Base-by-base conservation (phyloP, 768 basidiomycete species). In the Lactarius quietus region DNA sequence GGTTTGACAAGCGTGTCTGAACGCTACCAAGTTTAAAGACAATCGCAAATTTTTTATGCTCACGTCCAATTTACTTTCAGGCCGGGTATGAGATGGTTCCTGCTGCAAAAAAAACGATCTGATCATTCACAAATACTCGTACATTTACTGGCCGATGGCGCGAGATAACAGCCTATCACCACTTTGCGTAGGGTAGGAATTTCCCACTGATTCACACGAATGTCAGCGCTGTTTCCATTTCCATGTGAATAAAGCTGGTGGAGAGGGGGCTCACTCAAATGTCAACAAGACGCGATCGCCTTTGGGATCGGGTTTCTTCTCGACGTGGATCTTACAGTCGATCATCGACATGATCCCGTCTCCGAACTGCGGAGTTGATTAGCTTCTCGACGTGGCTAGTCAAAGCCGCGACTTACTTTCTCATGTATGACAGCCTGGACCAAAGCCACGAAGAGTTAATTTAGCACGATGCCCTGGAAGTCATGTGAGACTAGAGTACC, bases 331-430 rank as follows among this genome's bases (percentile, higher is more conserved):
- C 69, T 83, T 86, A 75, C 90, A 92, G 73, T 93, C 90, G 63
- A 92, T 91, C 88, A 92, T 90, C 23, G 88, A 89, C 89, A 92
- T 92, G 66, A 93, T 92, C 6, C 91, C 90, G 70, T 93, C 91
- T 6, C 91, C 91, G 68, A 92, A 92, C 88, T 90, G 57, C 28
- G 15, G 23, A 58, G 1, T 15, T 20, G 26, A 55, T 65, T 23
- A 57, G 15, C 15, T 7, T n/a, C 17, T 35, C 33, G 38, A 43
- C 45, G 6, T 20, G 12, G 20, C 28, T 36, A 41, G 18, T 29
- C 54, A 57, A 29, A 28, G 36, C 43, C 23, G 23, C 12, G 10
- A 28, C 55, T 65, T 38, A 85, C 85, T 82, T 89, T 89, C 76
- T 92, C 90, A 70, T 92, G 88, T 54, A 92, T 86, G 71, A 92